Conservation (phyloP, 2,329 filamentous ascomycete genomes). For the Elsinoe fawcettii region DNA sequence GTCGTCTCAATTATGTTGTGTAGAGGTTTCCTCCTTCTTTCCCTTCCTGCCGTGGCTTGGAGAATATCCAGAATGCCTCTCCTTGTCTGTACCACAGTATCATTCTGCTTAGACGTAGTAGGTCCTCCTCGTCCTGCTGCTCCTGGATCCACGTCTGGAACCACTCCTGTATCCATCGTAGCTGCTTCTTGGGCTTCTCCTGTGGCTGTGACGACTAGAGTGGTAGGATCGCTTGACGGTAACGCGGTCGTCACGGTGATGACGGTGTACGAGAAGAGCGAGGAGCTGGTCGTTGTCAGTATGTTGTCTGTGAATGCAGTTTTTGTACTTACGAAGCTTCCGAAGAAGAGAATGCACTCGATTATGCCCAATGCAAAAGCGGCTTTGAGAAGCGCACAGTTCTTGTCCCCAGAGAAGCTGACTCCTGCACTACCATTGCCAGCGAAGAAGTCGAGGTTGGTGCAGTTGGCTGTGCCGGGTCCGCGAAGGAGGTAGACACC, state of each 20-base stretch:
- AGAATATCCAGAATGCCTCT: neutral
- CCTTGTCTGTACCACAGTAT: neutral
- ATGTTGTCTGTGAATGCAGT: neutral
- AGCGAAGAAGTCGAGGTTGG: constrained; percentile 40
- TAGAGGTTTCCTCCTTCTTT: neutral
- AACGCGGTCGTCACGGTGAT: constrained; percentile 40
- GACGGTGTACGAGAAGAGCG: constrained; percentile 51
- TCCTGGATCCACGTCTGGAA: constrained; percentile 17
- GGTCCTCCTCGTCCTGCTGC: constrained; percentile 12
- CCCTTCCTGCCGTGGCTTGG: neutral
- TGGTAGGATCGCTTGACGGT: constrained; percentile 48
- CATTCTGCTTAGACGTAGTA: constrained; percentile 12
- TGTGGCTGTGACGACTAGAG: constrained; percentile 37
- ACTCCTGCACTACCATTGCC: constrained; percentile 42
- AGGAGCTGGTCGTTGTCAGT: constrained; percentile 37
- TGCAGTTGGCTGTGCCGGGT: constrained; percentile 59
- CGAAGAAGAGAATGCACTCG: constrained; percentile 42
- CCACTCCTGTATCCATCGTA: constrained; percentile 23
- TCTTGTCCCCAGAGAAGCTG: constrained; percentile 56
- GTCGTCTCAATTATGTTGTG: constrained; percentile 1
- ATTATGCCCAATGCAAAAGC: constrained; percentile 86
- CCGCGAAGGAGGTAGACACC: constrained; percentile 51
- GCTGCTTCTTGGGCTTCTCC: constrained; percentile 27
- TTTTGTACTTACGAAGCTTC: constrained; percentile 17
- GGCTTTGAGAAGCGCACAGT: constrained; percentile 87